Evolutionary conservation across 192 early-diverging fungal genomes (phyloP).

Genomic region (Phlyctochytrium planicorne): DNA sequence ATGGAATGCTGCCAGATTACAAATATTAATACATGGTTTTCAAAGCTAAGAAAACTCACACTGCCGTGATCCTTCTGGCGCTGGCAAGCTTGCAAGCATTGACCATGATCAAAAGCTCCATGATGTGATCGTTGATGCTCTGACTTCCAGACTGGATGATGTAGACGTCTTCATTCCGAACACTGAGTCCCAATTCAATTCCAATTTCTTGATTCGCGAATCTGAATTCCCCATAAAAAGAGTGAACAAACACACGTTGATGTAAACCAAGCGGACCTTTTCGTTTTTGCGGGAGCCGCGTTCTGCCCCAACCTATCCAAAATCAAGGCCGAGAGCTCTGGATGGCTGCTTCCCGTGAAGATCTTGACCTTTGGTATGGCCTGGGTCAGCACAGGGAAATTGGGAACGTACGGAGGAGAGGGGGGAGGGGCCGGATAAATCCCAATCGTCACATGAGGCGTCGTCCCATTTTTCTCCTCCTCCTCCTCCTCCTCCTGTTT

Average conservation of each 20-base stretch:
- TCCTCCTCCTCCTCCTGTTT: too few relatives aligned
- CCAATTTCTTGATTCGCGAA: slow-evolving; percentile 92
- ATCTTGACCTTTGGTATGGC: slow-evolving; percentile 93
- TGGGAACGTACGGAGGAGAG: too few relatives aligned
- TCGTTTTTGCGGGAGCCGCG: slow-evolving; percentile 70
- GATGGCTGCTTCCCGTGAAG: slow-evolving; percentile 90
- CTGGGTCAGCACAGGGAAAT: too few relatives aligned
- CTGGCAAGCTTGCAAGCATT: slow-evolving; percentile 90
- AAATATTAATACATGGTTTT: too few relatives aligned
- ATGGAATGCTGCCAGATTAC: slow-evolving; percentile 67
- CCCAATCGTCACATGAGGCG: too few relatives aligned
- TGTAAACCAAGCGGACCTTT: too few relatives aligned
- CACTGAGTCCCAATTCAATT: slow-evolving; percentile 90
- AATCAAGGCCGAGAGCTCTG: slow-evolving; percentile 79
- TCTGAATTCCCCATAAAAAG: too few relatives aligned
- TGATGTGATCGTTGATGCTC: slow-evolving; percentile 70
- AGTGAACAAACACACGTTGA: too few relatives aligned
- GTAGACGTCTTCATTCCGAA: slow-evolving; percentile 94
- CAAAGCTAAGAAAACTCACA: too few relatives aligned
- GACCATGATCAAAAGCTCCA: slow-evolving; percentile 99
- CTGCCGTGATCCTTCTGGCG: slow-evolving; percentile 90
- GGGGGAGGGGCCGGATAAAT: too few relatives aligned
- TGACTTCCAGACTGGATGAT: slow-evolving; percentile 94
- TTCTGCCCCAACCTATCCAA: slow-evolving; percentile 76
- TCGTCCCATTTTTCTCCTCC: too few relatives aligned